Conservation (phyloP, 2,329 filamentous ascomycete genomes). For the Cladosporium colombiae region DNA sequence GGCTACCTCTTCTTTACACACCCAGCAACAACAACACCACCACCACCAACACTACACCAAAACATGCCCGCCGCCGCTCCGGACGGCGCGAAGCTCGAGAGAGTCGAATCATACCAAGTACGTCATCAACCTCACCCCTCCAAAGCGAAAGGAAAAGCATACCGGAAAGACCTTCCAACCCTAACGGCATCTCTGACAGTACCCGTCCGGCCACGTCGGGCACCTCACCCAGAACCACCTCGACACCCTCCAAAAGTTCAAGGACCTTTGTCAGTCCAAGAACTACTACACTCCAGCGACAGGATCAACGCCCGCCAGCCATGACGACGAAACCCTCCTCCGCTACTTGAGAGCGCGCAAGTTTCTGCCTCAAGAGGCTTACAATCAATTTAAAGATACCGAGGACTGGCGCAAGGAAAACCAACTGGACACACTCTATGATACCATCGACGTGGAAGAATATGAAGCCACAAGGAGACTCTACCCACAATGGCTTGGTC, state of each 20-base stretch:
- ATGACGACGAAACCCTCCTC: constrained; percentile 74
- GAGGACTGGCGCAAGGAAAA: constrained; percentile 84
- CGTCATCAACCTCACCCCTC: constrained; percentile 15
- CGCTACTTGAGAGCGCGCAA: constrained; percentile 83
- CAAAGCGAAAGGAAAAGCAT: constrained; percentile 7
- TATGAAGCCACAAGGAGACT: constrained; percentile 79
- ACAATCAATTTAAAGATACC: constrained; percentile 81
- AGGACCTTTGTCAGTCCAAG: constrained; percentile 63
- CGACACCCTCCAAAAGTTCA: constrained; percentile 70
- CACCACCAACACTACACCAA: background rate
- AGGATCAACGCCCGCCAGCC: constrained; percentile 51
- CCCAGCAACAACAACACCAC: background rate
- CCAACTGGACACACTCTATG: constrained; percentile 75
- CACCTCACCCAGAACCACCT: constrained; percentile 72
- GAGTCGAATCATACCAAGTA: constrained; percentile 36
- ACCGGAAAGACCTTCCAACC: background rate
- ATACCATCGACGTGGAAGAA: constrained; percentile 80
- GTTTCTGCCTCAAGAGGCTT: constrained; percentile 76
- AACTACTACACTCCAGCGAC: constrained; percentile 60
- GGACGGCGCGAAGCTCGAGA: constrained; percentile 30
- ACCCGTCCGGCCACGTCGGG: constrained; percentile 77
- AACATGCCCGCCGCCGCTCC: constrained; percentile 14
- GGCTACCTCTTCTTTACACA: background rate
- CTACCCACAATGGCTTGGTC: constrained; percentile 94
- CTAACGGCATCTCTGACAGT: constrained; percentile 41